Evolutionary conservation across 257 asterid genomes (phyloP), one percentile per base, ranked within the genome.

Genomic region (Solanum gandarillasii): DNA sequence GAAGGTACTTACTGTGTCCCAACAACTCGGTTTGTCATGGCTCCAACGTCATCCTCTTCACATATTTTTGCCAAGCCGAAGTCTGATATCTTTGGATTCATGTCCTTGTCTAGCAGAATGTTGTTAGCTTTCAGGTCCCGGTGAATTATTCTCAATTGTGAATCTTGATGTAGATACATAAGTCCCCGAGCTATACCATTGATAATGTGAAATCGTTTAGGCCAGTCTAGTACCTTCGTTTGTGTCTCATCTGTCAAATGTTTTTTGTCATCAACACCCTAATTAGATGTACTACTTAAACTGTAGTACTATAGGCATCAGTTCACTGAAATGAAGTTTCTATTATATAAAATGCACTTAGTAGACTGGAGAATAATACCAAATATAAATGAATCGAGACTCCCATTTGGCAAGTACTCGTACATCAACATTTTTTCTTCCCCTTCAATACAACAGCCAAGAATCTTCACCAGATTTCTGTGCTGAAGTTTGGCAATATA

Each of bases 91-190:
- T 91, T 94, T 4, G 95, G 95, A 74, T 91, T 89, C 89, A 91
- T 84, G 23, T 90, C 87, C 2, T 72, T 35, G 83, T 93, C 95
- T 21, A 94, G 88, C 79, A 94, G 87, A 43, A 93, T 89, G 25
- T 93, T 93, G 91, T 95, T 92, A 8, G 93, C 89, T 87, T 93
- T 94, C 34, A 93, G 91, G 86, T 92, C 95, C 79, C 93, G 21
- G 55, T 88, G 93, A 39, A 93, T 87, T 9, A 92, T 83, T 71
- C 92, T 83, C 32, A 92, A 87, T 12, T 87, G 89, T 1, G 95
- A 93, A 89, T 94, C 95, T 84, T 92, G 95, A 87, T 91, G 95
- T n/a, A 94, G 93, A 87, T 92, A 93, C 78, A 90, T 35, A 23
- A 94, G 90, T 4, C 97, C 95, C 20, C 95, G 78, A 34, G 92